phyloP scores from a whole-genome alignment of 2,329 filamentous ascomycete species.

The Diplodia sapinea region DNA sequence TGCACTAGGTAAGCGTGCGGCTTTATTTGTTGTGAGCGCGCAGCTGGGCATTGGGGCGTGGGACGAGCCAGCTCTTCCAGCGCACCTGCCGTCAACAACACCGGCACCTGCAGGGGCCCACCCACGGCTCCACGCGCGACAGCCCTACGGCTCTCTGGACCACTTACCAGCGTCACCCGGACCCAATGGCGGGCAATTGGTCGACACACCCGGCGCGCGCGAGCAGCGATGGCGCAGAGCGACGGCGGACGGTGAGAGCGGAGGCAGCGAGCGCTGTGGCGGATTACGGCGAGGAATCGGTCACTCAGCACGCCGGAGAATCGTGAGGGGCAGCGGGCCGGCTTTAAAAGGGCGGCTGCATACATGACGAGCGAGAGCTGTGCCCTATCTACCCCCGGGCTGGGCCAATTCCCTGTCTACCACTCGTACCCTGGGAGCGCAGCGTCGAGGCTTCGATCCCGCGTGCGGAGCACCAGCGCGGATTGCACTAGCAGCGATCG shows the following conservation, averaged over 20 bases:
- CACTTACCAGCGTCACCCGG: slow-evolving; percentile 13
- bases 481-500: slow-evolving; percentile 21
- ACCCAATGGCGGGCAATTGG: slow-evolving; percentile 24
- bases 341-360: slow-evolving; percentile 11
- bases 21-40: slow-evolving; percentile 7
- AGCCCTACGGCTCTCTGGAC: not conserved
- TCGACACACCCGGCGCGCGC: not conserved
- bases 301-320: not conserved
- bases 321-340: slow-evolving; percentile 17
- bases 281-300: not conserved
- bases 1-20: slow-evolving; percentile 11
- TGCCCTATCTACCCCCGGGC: not conserved
- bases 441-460: slow-evolving; percentile 12
- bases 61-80: not conserved
- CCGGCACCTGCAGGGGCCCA: not conserved
- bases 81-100: not conserved
- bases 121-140: not conserved
- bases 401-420: not conserved
- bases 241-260: slow-evolving; percentile 4
- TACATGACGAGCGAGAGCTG: slow-evolving; percentile 11
- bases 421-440: not conserved
- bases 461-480: not conserved
- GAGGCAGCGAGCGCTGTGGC: not conserved
- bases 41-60: slow-evolving; percentile 15
- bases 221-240: not conserved